These are phyloP conservation scores for Fagus sylvatica DNA, from an alignment of 306 rosid genomes.

Conservation along the genomic window DNA sequence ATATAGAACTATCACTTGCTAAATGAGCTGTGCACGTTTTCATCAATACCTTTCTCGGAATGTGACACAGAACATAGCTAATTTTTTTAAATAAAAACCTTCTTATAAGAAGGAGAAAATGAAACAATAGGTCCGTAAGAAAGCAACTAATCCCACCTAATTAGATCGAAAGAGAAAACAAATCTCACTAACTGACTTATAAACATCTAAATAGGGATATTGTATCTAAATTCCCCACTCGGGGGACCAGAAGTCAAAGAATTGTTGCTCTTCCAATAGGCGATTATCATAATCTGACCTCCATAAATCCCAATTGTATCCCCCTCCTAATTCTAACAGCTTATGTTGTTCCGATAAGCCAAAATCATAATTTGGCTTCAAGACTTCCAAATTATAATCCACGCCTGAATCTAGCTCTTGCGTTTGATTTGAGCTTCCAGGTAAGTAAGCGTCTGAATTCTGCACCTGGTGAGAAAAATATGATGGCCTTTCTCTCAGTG, in stretches of 20 bases:
- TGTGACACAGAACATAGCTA: too few relatives aligned
- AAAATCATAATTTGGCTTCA: constrained; percentile 59
- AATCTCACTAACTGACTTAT: not conserved
- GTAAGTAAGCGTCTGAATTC: constrained; percentile 1
- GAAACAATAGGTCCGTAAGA: too few relatives aligned
- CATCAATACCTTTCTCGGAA: too few relatives aligned
- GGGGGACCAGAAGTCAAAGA: constrained; percentile 50
- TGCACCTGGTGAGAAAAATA: constrained; percentile 8
- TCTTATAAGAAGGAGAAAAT: too few relatives aligned
- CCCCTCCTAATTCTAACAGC: not conserved
- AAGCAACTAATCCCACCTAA: not conserved
- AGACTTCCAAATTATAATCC: constrained; percentile 42
- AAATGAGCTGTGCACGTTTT: too few relatives aligned
- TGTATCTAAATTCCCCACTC: not conserved
- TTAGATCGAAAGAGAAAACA: not conserved
- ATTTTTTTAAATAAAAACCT: too few relatives aligned
- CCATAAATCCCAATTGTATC: not conserved
- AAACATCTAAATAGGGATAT: not conserved
- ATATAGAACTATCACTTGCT: too few relatives aligned
- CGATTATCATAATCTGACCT: too few relatives aligned
- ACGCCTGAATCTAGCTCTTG: constrained; percentile 37
- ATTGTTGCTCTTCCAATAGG: constrained; percentile 50
- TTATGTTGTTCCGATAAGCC: constrained; percentile 55
- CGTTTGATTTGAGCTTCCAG: constrained; percentile 30
- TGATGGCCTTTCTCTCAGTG: not conserved